These are phyloP conservation scores for Cyberlindnera amylophila DNA, from an alignment of 805 yeast species.

Conservation along the genomic window DNA sequence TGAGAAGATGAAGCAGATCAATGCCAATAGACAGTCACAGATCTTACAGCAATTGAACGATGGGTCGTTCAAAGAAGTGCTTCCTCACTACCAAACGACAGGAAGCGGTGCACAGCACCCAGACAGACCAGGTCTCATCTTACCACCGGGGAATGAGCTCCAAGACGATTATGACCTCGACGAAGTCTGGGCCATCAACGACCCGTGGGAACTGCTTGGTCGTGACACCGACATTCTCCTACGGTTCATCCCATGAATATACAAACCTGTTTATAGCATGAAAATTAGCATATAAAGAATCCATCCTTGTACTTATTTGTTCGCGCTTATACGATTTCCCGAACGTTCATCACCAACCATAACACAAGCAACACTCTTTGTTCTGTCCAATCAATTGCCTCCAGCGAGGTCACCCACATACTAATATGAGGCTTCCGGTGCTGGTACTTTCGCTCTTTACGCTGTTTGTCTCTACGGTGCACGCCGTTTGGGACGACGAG, in stretches of 20 bases:
- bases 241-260: conserved; percentile 24
- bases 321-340: too few relatives aligned
- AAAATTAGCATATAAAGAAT: too few relatives aligned
- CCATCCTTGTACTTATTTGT: too few relatives aligned
- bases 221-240: conserved; percentile 23
- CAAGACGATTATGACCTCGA: conserved; percentile 23
- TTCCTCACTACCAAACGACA: conserved; percentile 18
- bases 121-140: conserved; percentile 6
- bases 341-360: too few relatives aligned
- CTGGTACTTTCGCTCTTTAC: neutral
- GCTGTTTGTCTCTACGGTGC: neutral
- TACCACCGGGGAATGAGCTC: conserved; percentile 22
- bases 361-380: too few relatives aligned
- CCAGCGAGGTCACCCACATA: conserved; percentile 12
- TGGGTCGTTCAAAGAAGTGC: conserved; percentile 16
- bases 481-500: conserved; percentile 43
- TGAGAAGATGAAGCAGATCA: conserved; percentile 13
- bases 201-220: conserved; percentile 26
- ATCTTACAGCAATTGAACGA: conserved; percentile 18
- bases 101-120: conserved; percentile 6
- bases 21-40: conserved; percentile 20
- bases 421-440: neutral
- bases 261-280: too few relatives aligned
- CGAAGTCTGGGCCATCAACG: conserved; percentile 26
- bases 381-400: too few relatives aligned